A percentile compares a stretch with the other conserved stretches of the same genome.
Conservation (phyloP, 371 early-diverging fungal species). For the Racocetra persica region DNA sequence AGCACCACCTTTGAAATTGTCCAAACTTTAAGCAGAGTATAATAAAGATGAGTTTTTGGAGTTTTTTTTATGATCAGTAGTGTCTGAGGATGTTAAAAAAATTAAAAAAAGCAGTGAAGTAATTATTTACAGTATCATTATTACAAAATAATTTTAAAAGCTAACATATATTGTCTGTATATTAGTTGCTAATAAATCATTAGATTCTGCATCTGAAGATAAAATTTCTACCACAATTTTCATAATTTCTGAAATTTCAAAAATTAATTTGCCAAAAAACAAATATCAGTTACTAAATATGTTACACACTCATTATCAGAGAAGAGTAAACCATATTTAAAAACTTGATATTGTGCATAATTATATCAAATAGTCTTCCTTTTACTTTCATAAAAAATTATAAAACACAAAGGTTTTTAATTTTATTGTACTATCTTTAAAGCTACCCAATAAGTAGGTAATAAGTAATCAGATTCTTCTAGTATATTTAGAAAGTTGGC, state of each 20-base stretch:
- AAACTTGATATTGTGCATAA: background rate
- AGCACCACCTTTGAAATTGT: slow-evolving; percentile 17
- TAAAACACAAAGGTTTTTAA: slow-evolving; percentile 36
- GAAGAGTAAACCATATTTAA: slow-evolving; percentile 5
- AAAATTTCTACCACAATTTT: background rate
- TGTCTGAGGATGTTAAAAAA: background rate
- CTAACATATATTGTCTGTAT: background rate
- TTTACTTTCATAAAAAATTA: no score
- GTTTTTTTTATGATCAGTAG: background rate
- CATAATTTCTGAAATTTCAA: background rate
- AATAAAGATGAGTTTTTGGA: background rate
- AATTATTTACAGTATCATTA: background rate
- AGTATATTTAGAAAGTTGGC: background rate
- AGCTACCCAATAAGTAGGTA: background rate
- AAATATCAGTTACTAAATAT: background rate
- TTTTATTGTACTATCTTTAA: slow-evolving; percentile 8
- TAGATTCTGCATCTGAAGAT: background rate
- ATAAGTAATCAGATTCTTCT: background rate
- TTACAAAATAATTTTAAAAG: background rate
- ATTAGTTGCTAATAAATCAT: background rate
- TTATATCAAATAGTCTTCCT: slow-evolving; percentile 27
- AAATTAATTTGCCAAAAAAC: background rate
- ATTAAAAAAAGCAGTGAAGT: background rate
- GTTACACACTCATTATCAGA: background rate
- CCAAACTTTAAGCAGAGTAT: slow-evolving; percentile 28